phyloP scores from a whole-genome alignment of 139 green algal genomes.

The Chlorella ohadii region DNA sequence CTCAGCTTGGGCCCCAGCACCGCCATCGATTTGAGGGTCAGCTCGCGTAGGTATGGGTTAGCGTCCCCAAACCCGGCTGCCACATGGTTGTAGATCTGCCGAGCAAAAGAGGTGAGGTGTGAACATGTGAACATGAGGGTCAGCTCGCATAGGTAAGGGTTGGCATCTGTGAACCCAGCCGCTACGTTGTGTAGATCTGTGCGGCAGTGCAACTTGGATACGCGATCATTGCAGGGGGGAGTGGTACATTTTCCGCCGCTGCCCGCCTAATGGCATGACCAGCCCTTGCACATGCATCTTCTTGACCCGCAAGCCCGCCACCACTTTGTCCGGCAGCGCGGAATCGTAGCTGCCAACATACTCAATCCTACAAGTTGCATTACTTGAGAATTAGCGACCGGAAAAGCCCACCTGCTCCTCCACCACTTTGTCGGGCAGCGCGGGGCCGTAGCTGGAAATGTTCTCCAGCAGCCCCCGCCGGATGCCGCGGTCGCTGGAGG shows the following conservation, averaged over 20 bases:
- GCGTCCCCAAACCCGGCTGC: slow-evolving; percentile 86
- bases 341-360: too few species aligned
- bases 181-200: background rate
- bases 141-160: background rate
- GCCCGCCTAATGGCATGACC: too few species aligned
- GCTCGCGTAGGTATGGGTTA: slow-evolving; percentile 94
- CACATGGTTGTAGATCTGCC: slow-evolving; percentile 84
- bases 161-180: background rate
- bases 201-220: too few species aligned
- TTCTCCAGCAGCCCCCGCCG: slow-evolving; percentile 90
- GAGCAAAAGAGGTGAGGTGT: too few species aligned
- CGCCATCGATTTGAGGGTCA: slow-evolving; percentile 95
- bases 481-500: slow-evolving; percentile 86
- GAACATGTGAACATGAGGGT: background rate
- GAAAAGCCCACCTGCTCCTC: slow-evolving; percentile 33
- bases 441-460: slow-evolving; percentile 76
- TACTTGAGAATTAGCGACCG: too few species aligned
- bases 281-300: too few species aligned
- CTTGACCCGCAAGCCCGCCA: too few species aligned
- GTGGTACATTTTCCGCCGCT: too few species aligned
- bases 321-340: too few species aligned
- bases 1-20: slow-evolving; percentile 91
- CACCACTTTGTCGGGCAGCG: slow-evolving; percentile 40
- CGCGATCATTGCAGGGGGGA: too few species aligned
- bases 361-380: too few species aligned